Percentiles rank a stretch among this genome's conserved stretches.
phyloP scores from a whole-genome alignment of 1,139 yeast species.

The Hemisphaericaspora xylofermentans region DNA sequence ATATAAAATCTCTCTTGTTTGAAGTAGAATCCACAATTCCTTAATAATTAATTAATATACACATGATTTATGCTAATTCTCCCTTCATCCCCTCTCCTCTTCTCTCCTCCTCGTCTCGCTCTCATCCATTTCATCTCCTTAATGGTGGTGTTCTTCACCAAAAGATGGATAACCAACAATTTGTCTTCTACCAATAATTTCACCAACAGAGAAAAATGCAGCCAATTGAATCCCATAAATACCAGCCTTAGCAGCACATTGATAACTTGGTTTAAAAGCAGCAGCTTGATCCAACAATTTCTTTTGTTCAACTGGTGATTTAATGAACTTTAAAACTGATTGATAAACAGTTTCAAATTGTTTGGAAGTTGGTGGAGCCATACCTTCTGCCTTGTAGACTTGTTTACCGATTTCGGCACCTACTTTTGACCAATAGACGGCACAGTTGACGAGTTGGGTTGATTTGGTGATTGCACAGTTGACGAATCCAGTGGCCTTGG shows the following conservation, averaged over 20 bases:
- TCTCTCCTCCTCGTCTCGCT: background rate
- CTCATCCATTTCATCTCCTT: conserved; percentile 6
- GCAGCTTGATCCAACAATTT: conserved; percentile 43
- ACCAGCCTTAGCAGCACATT: conserved; percentile 63
- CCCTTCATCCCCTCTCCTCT: background rate
- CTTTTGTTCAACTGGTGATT: conserved; percentile 47
- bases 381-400: conserved; percentile 86
- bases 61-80: background rate
- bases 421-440: conserved; percentile 89
- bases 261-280: conserved; percentile 53
- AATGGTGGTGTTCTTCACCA: conserved; percentile 32
- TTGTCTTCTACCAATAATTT: conserved; percentile 94
- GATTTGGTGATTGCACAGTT: conserved; percentile 39
- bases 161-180: conserved; percentile 76
- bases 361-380: conserved; percentile 83
- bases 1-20: background rate
- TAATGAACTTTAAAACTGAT: conserved; percentile 37
- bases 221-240: conserved; percentile 80
- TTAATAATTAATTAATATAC: conserved; percentile 1
- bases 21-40: background rate
- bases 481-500: conserved; percentile 47
- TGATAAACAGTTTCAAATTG: conserved; percentile 81
- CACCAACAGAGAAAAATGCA: conserved; percentile 94
- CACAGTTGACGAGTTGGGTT: conserved; percentile 43
- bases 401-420: conserved; percentile 84